Evolutionary conservation across 73 alveolate genomes (phyloP).

Genomic region (Loxodes magnus): DNA sequence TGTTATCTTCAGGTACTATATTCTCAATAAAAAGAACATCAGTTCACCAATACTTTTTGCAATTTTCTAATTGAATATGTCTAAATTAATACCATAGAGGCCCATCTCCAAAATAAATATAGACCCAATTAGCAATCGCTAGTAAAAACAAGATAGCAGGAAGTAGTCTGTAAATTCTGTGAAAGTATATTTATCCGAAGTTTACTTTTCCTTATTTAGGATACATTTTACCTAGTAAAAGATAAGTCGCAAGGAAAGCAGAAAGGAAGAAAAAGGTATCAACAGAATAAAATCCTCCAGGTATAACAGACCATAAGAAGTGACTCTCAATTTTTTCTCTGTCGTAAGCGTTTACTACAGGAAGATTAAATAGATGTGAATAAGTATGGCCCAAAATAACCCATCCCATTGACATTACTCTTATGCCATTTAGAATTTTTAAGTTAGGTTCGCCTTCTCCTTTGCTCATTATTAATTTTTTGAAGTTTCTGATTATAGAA

Average conservation of each 20-base stretch:
- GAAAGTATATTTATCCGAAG: constrained; percentile 9
- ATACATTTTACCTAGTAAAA: constrained; percentile 11
- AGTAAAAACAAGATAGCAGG: constrained; percentile 10
- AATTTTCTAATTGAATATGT: background rate
- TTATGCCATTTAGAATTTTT: constrained; percentile 16
- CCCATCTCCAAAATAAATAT: constrained; percentile 22
- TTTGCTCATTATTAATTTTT: constrained; percentile 10
- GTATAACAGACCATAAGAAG: background rate
- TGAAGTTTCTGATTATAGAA: background rate
- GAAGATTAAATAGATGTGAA: background rate
- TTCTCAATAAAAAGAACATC: constrained; percentile 15
- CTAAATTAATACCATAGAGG: constrained; percentile 22
- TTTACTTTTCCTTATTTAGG: constrained; percentile 11
- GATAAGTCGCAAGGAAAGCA: constrained; percentile 19
- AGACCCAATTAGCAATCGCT: background rate
- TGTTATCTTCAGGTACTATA: constrained; percentile 5
- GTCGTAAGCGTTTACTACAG: background rate
- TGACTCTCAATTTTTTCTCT: background rate
- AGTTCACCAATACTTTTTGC: constrained; percentile 16
- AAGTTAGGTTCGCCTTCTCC: constrained; percentile 10
- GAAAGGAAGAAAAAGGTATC: constrained; percentile 28
- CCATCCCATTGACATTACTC: constrained; percentile 28
- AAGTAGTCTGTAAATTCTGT: constrained; percentile 31
- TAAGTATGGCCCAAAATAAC: constrained; percentile 23
- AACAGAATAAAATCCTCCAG: constrained; percentile 27